These are phyloP conservation scores for Cornus suecica DNA, from an alignment of 148 eudicot species.

Conservation along the genomic window DNA sequence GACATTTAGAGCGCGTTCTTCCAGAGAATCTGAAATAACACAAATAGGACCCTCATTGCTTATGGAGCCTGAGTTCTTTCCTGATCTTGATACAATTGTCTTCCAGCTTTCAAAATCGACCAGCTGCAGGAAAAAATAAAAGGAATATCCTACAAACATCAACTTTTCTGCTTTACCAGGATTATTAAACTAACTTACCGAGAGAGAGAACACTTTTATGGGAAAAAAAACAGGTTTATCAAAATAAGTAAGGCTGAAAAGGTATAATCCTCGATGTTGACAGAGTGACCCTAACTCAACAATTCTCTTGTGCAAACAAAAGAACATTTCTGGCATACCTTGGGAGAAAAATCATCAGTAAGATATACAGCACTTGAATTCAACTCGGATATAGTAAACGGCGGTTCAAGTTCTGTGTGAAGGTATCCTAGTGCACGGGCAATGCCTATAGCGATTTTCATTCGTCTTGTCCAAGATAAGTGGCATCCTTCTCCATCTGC, in stretches of 20 bases:
- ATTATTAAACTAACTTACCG: not conserved
- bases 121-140: conserved; percentile 40
- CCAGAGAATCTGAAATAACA: conserved; percentile 61
- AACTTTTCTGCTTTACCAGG: not conserved
- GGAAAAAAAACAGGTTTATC: not conserved
- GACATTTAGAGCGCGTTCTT: conserved; percentile 69
- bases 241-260: not conserved
- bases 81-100: conserved; percentile 72
- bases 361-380: conserved; percentile 86
- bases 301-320: not conserved
- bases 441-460: conserved; percentile 82
- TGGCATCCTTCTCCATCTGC: conserved; percentile 90
- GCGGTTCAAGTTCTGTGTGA: conserved; percentile 88
- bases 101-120: conserved; percentile 99
- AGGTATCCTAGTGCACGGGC: conserved; percentile 82
- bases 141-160: not conserved
- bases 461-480: conserved; percentile 86
- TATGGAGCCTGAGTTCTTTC: conserved; percentile 65
- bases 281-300: not conserved
- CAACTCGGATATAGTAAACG: conserved; percentile 81
- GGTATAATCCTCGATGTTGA: not conserved
- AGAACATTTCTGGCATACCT: conserved; percentile 41
- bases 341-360: conserved; percentile 90
- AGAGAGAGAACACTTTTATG: not conserved
- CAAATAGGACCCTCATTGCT: conserved; percentile 62